Evolutionary conservation across 1,139 yeast species (phyloP).

Genomic region (Wickerhamiella pararugosa): DNA sequence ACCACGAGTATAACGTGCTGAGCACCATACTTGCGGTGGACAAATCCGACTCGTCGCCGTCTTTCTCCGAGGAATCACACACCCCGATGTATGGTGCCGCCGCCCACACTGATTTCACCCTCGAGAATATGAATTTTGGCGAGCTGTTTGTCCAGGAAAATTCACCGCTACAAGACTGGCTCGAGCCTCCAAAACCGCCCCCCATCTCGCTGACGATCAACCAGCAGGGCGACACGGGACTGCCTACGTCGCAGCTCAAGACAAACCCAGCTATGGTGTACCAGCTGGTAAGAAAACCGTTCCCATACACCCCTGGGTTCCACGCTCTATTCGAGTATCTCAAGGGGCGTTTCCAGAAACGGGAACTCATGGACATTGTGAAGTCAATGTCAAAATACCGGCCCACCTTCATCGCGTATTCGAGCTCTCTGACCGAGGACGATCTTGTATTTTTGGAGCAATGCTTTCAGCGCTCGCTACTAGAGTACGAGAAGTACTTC

Average conservation of each 20-base stretch:
- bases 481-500: slow-evolving; percentile 79
- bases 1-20: slow-evolving; percentile 60
- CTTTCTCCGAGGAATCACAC: slow-evolving; percentile 17
- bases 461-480: slow-evolving; percentile 78
- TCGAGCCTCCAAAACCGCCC: slow-evolving; percentile 6
- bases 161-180: slow-evolving; percentile 8
- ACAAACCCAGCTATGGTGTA: slow-evolving; percentile 67
- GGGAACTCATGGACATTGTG: slow-evolving; percentile 67
- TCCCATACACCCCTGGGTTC: slow-evolving; percentile 81
- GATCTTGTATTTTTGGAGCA: slow-evolving; percentile 93
- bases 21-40: slow-evolving; percentile 43
- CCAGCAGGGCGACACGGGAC: neutral
- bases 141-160: slow-evolving; percentile 4
- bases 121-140: slow-evolving; percentile 6
- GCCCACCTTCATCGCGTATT: slow-evolving; percentile 86
- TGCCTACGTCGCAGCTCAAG: slow-evolving; percentile 6
- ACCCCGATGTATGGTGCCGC: neutral
- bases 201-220: slow-evolving; percentile 8
- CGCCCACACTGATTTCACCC: slow-evolving; percentile 1
- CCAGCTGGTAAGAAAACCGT: slow-evolving; percentile 57
- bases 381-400: slow-evolving; percentile 79
- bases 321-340: slow-evolving; percentile 68
- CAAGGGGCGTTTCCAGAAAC: slow-evolving; percentile 50
- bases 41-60: slow-evolving; percentile 15
- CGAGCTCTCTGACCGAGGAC: slow-evolving; percentile 73